A percentile compares a stretch with the other conserved stretches of the same genome.
phyloP scores from a whole-genome alignment of 2,329 filamentous ascomycete species.

The Aureobasidium zeae region DNA sequence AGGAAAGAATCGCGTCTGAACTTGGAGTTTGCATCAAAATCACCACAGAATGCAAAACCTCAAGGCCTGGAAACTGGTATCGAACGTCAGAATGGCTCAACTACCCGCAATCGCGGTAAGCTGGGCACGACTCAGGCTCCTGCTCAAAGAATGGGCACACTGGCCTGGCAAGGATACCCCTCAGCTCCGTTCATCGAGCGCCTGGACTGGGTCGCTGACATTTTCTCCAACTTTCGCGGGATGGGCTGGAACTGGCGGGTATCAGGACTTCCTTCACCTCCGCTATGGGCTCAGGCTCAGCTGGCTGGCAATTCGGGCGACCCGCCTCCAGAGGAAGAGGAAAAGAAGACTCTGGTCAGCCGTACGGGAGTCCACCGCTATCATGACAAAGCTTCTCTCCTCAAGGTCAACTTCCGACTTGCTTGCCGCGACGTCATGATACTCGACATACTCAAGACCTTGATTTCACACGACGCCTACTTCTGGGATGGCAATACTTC shows the following conservation, averaged over 20 bases:
- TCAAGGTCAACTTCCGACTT: slow-evolving; percentile 28
- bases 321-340: slow-evolving; percentile 9
- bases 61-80: slow-evolving; percentile 8
- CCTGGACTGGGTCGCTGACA: slow-evolving; percentile 49
- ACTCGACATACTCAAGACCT: slow-evolving; percentile 60
- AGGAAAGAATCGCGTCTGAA: slow-evolving; percentile 20
- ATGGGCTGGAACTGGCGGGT: slow-evolving; percentile 52
- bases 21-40: neutral
- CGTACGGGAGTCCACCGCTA: slow-evolving; percentile 32
- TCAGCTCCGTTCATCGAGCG: slow-evolving; percentile 39
- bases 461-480: slow-evolving; percentile 69
- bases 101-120: slow-evolving; percentile 11
- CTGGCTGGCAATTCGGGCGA: slow-evolving; percentile 26
- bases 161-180: slow-evolving; percentile 48
- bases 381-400: slow-evolving; percentile 26
- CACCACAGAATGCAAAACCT: neutral
- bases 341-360: slow-evolving; percentile 18
- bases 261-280: slow-evolving; percentile 38
- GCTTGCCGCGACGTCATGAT: slow-evolving; percentile 53
- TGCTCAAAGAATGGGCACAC: slow-evolving; percentile 26
- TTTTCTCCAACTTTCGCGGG: slow-evolving; percentile 50
- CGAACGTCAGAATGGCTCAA: slow-evolving; percentile 6
- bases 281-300: slow-evolving; percentile 32
- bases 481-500: slow-evolving; percentile 45
- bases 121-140: slow-evolving; percentile 22